These are phyloP conservation scores for Chaetomiaceae sp. DNA, from an alignment of 2,329 filamentous ascomycete genomes.

Conservation along the genomic window DNA sequence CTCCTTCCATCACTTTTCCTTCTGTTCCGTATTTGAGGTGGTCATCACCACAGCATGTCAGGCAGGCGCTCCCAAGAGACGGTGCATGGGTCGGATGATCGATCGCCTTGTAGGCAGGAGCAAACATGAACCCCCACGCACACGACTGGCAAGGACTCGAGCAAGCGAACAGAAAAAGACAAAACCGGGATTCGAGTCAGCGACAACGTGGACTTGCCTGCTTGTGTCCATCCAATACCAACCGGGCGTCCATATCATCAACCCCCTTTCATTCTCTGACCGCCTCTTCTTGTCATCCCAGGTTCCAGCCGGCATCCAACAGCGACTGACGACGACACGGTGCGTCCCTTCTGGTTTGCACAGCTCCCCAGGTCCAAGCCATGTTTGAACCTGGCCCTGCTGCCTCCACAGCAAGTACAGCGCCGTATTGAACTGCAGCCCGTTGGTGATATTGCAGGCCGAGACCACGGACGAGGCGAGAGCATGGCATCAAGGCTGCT, in stretches of 20 bases:
- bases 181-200: neutral
- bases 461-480: too few species aligned
- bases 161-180: neutral
- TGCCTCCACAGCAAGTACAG: too few species aligned
- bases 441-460: neutral
- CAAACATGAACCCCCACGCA: conserved; percentile 11
- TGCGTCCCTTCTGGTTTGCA: too few species aligned
- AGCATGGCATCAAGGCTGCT: too few species aligned
- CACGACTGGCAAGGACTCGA: neutral
- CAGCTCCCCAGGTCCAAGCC: too few species aligned
- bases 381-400: too few species aligned
- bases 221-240: neutral
- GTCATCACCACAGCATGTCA: too few species aligned
- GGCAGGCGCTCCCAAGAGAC: neutral
- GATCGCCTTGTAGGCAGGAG: conserved; percentile 2
- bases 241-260: neutral
- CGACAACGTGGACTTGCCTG: neutral
- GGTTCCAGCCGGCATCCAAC: neutral
- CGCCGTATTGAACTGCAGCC: neutral
- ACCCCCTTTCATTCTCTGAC: neutral
- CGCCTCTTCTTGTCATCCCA: conserved; percentile 1
- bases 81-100: neutral
- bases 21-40: too few species aligned
- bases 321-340: neutral
- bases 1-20: too few species aligned